Percentiles rank a stretch among this genome's conserved stretches.
These are phyloP conservation scores for Brettanomyces bruxellensis DNA, from an alignment of 805 yeast species.

Conservation along the genomic window DNA sequence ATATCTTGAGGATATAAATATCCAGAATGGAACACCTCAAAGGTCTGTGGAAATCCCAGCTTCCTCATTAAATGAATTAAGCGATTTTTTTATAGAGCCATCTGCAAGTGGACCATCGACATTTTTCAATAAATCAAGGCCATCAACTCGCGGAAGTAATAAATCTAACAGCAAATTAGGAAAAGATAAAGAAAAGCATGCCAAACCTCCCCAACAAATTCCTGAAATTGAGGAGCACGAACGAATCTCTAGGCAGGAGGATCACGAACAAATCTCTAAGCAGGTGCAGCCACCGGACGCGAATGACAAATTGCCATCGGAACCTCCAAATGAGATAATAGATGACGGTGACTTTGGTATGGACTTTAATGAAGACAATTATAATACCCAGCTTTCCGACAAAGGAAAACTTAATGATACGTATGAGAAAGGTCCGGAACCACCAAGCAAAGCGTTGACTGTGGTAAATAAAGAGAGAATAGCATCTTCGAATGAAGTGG, in stretches of 20 bases:
- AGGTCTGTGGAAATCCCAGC: slow-evolving; percentile 31
- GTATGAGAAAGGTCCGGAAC: background rate
- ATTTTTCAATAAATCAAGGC: slow-evolving; percentile 13
- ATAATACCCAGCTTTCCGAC: background rate
- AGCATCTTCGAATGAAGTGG: too few relatives aligned
- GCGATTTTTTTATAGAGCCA: slow-evolving; percentile 18
- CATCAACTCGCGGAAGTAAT: slow-evolving; percentile 1
- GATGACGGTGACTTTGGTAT: background rate
- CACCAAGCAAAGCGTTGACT: background rate
- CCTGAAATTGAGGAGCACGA: background rate
- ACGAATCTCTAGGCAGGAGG: background rate
- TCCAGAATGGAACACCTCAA: background rate
- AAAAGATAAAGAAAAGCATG: background rate
- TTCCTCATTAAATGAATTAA: slow-evolving; percentile 26
- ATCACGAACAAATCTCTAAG: background rate
- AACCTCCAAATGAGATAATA: background rate
- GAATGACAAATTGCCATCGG: too few relatives aligned
- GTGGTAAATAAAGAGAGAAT: background rate
- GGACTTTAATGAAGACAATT: background rate
- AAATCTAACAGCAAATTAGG: background rate
- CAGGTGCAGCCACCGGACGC: background rate
- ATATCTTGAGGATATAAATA: slow-evolving; percentile 18
- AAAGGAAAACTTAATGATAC: too few relatives aligned
- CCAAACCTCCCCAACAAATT: background rate
- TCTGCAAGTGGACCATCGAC: slow-evolving; percentile 18